Evolutionary conservation across 345 rosid species (phyloP), one percentile per base, ranked within the genome.

Genomic region (Diplotaxis tenuifolia): DNA sequence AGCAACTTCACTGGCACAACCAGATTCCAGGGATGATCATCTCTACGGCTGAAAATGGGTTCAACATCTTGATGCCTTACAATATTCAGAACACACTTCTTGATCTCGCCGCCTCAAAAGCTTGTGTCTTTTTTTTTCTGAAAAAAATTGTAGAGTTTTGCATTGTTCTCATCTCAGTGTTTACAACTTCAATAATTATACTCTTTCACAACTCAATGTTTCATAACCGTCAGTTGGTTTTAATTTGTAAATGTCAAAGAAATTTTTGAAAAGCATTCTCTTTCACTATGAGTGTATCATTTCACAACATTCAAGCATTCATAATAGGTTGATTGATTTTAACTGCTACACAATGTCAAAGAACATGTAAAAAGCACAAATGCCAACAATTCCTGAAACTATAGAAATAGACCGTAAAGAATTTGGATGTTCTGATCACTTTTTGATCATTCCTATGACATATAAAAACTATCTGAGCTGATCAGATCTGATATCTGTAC

Each of bases 51-150:
- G 80, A 77, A 0, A 98, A 92, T 55, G 96, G 99, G 64, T 95
- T 88, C 79, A 95, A 90, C 80, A 83, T 92, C 70, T 72, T 95
- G 61, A 92, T 92, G 96, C 98, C 99, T n/a, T n/a, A n/a, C n/a
- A n/a, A n/a, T n/a, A n/a, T n/a, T n/a, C n/a, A n/a, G n/a, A n/a
- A n/a, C n/a, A n/a, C n/a, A n/a, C n/a, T n/a, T n/a, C n/a, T n/a
- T n/a, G n/a, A n/a, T n/a, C n/a, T n/a, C n/a, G n/a, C 68, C 6
- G 72, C 63, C 8, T 77, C 47, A 77, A 50, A 58, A 49, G 14
- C 36, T 36, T 36, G n/a, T 27, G 56, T 54, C 50, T 36, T 36
- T 36, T 36, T 18, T 16, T 8, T 49, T n/a, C 36, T 19, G 57
- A n/a, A n/a, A n/a, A n/a, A n/a, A n/a, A n/a, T n/a, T n/a, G n/a